Conservation (phyloP, 805 yeast genomes). For the Candida sithepensis region DNA sequence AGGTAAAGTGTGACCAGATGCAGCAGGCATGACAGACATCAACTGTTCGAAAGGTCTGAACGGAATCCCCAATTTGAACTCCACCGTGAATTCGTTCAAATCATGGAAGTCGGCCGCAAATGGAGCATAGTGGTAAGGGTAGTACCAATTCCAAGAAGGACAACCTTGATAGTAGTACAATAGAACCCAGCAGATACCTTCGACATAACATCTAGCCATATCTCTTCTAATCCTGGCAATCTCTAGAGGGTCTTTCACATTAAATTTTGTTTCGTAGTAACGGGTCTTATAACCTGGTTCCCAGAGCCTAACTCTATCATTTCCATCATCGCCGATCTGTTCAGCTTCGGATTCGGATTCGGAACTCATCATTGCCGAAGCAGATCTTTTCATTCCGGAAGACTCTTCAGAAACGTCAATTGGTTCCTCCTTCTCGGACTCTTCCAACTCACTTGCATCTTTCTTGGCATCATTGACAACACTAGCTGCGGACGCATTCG, state of each 20-base stretch:
- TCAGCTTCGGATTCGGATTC: constrained; percentile 31
- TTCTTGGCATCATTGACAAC: constrained; percentile 25
- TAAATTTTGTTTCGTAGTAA: constrained; percentile 76
- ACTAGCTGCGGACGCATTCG: constrained; percentile 18
- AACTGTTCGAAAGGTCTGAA: constrained; percentile 89
- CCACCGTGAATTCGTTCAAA: constrained; percentile 47
- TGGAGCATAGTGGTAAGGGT: constrained; percentile 97
- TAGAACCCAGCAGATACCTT: constrained; percentile 96
- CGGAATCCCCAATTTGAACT: constrained; percentile 68
- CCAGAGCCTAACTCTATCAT: constrained; percentile 60
- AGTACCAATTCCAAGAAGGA: constrained; percentile 98
- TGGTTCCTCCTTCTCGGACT: constrained; percentile 17
- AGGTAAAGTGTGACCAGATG: constrained; percentile 84
- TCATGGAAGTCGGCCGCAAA: constrained; percentile 84
- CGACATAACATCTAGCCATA: constrained; percentile 73
- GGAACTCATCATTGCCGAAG: constrained; percentile 21
- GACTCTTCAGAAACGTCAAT: constrained; percentile 25
- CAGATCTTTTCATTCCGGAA: constrained; percentile 21
- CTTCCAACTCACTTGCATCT: neutral
- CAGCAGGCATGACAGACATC: constrained; percentile 94
- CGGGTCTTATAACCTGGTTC: constrained; percentile 85
- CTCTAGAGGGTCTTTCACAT: constrained; percentile 49
- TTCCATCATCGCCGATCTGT: constrained; percentile 35
- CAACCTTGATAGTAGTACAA: constrained; percentile 95
- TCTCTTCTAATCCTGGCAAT: constrained; percentile 50